Base-by-base conservation (phyloP, 257 asterid genomes). In the Primulina huaijiensis region DNA sequence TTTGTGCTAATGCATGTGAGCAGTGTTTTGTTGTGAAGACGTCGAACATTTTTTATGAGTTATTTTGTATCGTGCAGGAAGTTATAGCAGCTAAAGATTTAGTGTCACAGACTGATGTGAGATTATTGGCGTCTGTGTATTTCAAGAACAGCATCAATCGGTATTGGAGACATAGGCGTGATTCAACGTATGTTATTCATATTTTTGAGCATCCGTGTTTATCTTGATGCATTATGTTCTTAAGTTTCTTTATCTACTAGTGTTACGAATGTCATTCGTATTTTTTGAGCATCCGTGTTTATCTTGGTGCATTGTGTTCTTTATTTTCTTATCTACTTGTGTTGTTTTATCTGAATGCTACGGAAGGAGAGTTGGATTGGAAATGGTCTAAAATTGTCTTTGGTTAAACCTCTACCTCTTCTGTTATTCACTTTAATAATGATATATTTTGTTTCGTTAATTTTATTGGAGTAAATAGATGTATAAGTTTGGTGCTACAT, bases 111-210 rank as follows among this genome's bases (percentile, higher is more conserved):
- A 79, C 77, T 10, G 90, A 82, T 78, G 97, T 94, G 75, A 90
- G 99, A 74, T 81, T 94, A 76, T 60, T 91, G 92, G 97, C 99
- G 63, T 84, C 97, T 1, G 95, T 94, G 59, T 94, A 84, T 81
- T 91, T 91, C 68, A 94, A 94, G 83, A 94, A 91, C 78, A 81
- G 89, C 79, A 77, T 94, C 74, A 86, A 60, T 79, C 89, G 96
- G 63, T 86, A 89, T 70, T 94, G 99, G 99, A 87, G 99, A 82
- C 86, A 64, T 73, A 79, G 87, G 82, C 96, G 97, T 14, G 89
- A 87, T 75, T 81, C 96, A 14, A 61, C 79, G 99, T 94, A 71
- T 82, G 97, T 25, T 23, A 14, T 50, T 17, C 20, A 0, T 4
- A 14, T 29, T 72, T 53, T 61, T 19, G 64, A 68, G 68, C 56